Base-by-base conservation (phyloP, 345 rosid genomes). In the Citrus cavaleriei region DNA sequence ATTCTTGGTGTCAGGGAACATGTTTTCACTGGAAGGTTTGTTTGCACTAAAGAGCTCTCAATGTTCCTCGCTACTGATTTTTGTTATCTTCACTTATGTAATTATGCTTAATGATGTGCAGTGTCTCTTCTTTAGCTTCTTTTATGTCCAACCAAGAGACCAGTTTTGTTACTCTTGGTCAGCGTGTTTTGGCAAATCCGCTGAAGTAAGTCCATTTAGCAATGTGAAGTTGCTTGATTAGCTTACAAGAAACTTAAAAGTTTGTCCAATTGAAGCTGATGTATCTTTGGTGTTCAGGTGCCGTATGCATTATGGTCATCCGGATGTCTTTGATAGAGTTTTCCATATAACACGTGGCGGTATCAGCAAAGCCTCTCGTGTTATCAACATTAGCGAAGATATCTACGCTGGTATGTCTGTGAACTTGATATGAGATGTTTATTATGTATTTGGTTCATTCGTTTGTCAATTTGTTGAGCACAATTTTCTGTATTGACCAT, bases 301-400 rank as follows among this genome's bases (percentile, higher is more conserved):
- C 71, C 99, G 99, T 30, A 90, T 95, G 98, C 98, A 93, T 87
- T 95, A 95, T 89, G 99, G 99, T 78, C 99, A 95, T 88, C 99
- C 99, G 60, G 99, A 95, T 89, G 96, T 95, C 77, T 95, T 95
- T 64, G 97, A 95, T 79, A 89, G 99, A 92, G 91, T 95, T 75
- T 95, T 95, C 81, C 99, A 95, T 88, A 88, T 95, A 79, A 94
- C 99, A 69, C 91, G 99, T 66, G 99, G 99, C 83, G 99, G 99
- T 61, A 94, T 95, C 85, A 95, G 99, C 97, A 95, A 95, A 91
- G 97, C 99, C 75, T 95, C 99, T 81, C 97, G 98, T 77, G 89
- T 96, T 79, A 96, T 96, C 83, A 96, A 96, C 86, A 94, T 96
- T 76, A 96, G 99, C 73, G 99, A 96, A 88, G 98, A 94, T 84